These are phyloP conservation scores for Acorus calamus DNA, from an alignment of 106 monocot species.

Conservation along the genomic window DNA sequence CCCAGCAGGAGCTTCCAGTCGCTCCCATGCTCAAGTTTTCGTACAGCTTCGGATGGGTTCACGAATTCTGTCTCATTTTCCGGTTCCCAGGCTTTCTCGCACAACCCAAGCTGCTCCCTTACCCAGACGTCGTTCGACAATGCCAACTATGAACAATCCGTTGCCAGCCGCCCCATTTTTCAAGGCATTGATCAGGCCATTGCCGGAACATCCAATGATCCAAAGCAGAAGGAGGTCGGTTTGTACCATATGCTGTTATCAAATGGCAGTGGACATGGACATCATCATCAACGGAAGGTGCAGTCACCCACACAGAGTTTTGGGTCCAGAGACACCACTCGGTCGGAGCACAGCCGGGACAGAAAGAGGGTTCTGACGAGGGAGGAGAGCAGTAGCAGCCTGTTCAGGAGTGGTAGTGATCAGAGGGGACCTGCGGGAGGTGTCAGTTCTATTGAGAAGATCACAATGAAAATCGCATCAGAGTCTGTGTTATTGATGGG, in stretches of 20 bases:
- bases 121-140: slow-evolving; percentile 59
- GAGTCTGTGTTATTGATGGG: slow-evolving; percentile 46
- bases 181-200: slow-evolving; percentile 38
- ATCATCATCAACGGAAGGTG: slow-evolving; percentile 21
- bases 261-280: slow-evolving; percentile 27
- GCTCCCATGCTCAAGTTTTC: slow-evolving; percentile 44
- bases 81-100: slow-evolving; percentile 55
- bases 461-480: slow-evolving; percentile 41
- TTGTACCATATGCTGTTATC: slow-evolving; percentile 28
- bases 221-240: slow-evolving; percentile 26
- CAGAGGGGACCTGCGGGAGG: slow-evolving; percentile 20
- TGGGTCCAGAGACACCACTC: slow-evolving; percentile 19
- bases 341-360: slow-evolving; percentile 28
- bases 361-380: slow-evolving; percentile 32
- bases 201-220: slow-evolving; percentile 28
- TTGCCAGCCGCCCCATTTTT: slow-evolving; percentile 61
- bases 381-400: slow-evolving; percentile 42
- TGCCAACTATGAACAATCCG: slow-evolving; percentile 56
- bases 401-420: slow-evolving; percentile 20
- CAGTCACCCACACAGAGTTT: slow-evolving; percentile 28
- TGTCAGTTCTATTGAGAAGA: slow-evolving; percentile 31
- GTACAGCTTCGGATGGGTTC: slow-evolving; percentile 45
- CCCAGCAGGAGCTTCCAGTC: slow-evolving; percentile 33
- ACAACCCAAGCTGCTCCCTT: slow-evolving; percentile 81
- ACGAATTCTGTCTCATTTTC: slow-evolving; percentile 58